These are phyloP conservation scores for Galerina sulciceps DNA, from an alignment of 768 basidiomycete genomes.

Conservation along the genomic window DNA sequence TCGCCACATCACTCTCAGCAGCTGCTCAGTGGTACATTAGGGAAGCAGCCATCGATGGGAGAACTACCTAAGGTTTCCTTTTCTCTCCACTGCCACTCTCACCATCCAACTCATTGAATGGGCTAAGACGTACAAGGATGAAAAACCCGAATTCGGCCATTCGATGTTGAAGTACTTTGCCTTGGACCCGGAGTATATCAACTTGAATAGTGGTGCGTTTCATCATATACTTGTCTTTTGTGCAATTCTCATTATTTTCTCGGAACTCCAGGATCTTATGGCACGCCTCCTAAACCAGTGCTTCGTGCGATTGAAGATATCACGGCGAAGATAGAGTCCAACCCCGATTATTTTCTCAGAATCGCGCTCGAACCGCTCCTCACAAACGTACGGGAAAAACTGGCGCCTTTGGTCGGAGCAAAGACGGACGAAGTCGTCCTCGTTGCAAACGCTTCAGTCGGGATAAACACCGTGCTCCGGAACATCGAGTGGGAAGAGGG, in stretches of 20 bases:
- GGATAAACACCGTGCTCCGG: slow-evolving; percentile 65
- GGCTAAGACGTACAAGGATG: slow-evolving; percentile 6
- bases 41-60: too few relatives aligned
- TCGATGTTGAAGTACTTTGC: slow-evolving; percentile 55
- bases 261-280: slow-evolving; percentile 54
- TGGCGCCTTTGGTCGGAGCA: slow-evolving; percentile 57
- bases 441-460: slow-evolving; percentile 65
- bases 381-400: slow-evolving; percentile 41
- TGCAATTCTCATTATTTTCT: background rate
- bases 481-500: slow-evolving; percentile 71
- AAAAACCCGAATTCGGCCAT: slow-evolving; percentile 53
- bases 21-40: too few relatives aligned
- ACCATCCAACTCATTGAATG: slow-evolving; percentile 10
- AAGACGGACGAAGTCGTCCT: slow-evolving; percentile 60
- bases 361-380: slow-evolving; percentile 38
- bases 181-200: slow-evolving; percentile 62
- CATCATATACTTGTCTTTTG: background rate
- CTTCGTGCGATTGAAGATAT: slow-evolving; percentile 46
- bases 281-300: slow-evolving; percentile 59
- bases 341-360: slow-evolving; percentile 60
- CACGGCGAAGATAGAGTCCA: slow-evolving; percentile 47
- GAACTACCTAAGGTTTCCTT: too few relatives aligned
- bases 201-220: slow-evolving; percentile 65
- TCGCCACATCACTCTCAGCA: too few relatives aligned
- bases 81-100: background rate